Evolutionary conservation across 129 eudicot genomes (phyloP).

Genomic region (Cynara cardunculus): DNA sequence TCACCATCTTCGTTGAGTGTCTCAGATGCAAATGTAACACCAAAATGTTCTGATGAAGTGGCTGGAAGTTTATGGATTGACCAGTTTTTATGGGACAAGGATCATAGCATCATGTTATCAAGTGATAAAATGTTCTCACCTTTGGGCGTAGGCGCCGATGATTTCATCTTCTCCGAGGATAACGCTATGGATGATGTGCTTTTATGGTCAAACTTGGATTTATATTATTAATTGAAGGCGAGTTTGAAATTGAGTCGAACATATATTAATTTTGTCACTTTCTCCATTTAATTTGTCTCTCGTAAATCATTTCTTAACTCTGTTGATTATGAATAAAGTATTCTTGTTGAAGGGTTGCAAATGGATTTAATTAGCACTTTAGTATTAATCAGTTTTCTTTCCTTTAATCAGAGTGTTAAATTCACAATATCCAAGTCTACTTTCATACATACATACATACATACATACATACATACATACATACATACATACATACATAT

Average conservation of each 20-base stretch:
- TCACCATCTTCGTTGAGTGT: neutral
- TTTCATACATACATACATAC: too few species aligned
- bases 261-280: neutral
- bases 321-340: neutral
- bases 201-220: constrained; percentile 2
- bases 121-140: neutral
- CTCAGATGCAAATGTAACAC: neutral
- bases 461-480: too few species aligned
- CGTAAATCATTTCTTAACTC: neutral
- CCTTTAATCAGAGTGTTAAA: neutral
- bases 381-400: too few species aligned
- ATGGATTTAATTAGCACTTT: neutral
- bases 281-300: neutral
- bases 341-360: neutral
- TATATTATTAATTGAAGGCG: neutral
- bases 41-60: neutral
- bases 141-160: neutral
- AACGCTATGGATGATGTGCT: neutral
- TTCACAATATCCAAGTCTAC: neutral
- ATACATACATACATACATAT: too few species aligned
- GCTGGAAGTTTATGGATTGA: constrained; percentile 3
- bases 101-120: neutral
- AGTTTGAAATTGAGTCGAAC: neutral
- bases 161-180: neutral
- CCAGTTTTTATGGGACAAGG: constrained; percentile 1